Evolutionary conservation across 345 rosid species (phyloP).

Genomic region (Eucalyptus melliodora): DNA sequence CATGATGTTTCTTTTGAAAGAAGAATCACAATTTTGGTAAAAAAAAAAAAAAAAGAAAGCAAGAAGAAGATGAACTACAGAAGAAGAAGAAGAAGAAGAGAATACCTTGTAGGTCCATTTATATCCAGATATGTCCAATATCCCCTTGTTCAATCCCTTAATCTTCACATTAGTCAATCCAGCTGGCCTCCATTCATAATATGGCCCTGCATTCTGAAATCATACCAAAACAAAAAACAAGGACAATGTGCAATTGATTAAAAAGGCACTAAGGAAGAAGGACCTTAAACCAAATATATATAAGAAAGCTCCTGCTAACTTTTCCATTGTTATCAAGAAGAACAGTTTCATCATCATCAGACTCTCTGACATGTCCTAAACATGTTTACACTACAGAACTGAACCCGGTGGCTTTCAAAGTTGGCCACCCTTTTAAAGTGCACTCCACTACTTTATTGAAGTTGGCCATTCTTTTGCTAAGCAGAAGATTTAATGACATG

Average conservation of each 20-base stretch:
- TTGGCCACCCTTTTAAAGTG: not conserved
- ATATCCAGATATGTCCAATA: conserved; percentile 37
- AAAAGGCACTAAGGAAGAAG: not conserved
- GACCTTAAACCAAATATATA: not conserved
- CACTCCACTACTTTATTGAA: not conserved
- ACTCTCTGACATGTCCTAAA: not conserved
- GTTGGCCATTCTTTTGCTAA: not conserved
- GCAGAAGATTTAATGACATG: not conserved
- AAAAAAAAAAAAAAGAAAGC: too few species aligned
- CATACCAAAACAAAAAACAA: not conserved
- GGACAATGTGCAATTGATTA: not conserved
- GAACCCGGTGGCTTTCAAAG: not conserved
- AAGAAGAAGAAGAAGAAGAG: too few species aligned
- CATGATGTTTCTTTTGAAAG: too few species aligned
- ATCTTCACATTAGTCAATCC: conserved; percentile 72
- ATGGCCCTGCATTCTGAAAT: conserved; percentile 77
- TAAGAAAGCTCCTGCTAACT: not conserved
- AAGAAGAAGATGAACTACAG: too few species aligned
- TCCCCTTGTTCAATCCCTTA: conserved; percentile 60
- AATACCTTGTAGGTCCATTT: too few species aligned
- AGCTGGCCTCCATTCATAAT: conserved; percentile 71
- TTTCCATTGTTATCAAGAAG: not conserved
- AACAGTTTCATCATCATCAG: not conserved
- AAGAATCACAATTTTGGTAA: too few species aligned
- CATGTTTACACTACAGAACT: not conserved